phyloP scores from a whole-genome alignment of 2,329 filamentous ascomycete species.

The Didymella arachidicola region DNA sequence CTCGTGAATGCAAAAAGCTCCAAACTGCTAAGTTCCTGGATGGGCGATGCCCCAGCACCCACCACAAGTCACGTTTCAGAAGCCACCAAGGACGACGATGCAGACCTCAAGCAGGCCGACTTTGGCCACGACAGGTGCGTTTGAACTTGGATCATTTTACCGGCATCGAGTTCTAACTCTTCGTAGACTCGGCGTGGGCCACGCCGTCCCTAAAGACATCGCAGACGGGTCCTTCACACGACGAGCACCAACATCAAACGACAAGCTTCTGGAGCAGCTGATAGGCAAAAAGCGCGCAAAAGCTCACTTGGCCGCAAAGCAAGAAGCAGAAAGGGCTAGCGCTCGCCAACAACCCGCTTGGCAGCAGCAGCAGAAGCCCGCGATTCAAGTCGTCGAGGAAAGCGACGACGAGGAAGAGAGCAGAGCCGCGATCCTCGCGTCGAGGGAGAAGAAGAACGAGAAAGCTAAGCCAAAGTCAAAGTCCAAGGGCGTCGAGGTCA shows the following conservation, averaged over 20 bases:
- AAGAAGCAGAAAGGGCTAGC: slow-evolving; percentile 30
- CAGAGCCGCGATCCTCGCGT: slow-evolving; percentile 42
- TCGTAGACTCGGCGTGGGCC: slow-evolving; percentile 52
- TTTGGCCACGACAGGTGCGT: slow-evolving; percentile 63
- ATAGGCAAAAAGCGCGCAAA: slow-evolving; percentile 55
- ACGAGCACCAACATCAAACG: slow-evolving; percentile 50
- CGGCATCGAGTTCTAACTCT: neutral
- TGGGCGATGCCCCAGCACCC: slow-evolving; percentile 57
- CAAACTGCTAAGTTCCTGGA: slow-evolving; percentile 64
- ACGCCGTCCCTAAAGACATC: slow-evolving; percentile 46
- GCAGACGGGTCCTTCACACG: slow-evolving; percentile 50
- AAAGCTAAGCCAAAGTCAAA: too few relatives aligned
- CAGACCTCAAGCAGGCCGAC: slow-evolving; percentile 64
- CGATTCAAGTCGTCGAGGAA: slow-evolving; percentile 27
- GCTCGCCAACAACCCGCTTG: slow-evolving; percentile 34
- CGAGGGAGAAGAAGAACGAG: neutral
- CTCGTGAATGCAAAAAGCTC: slow-evolving; percentile 63
- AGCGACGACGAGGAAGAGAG: slow-evolving; percentile 53
- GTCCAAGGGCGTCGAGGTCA: too few relatives aligned
- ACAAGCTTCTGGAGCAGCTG: slow-evolving; percentile 53
- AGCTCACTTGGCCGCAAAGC: slow-evolving; percentile 39
- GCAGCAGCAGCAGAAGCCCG: slow-evolving; percentile 2
- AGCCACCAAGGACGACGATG: slow-evolving; percentile 56
- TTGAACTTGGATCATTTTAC: neutral
- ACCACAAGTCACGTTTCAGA: slow-evolving; percentile 50